Base-by-base conservation (phyloP, 1,139 yeast species). In the Saccharomyces hybrid region DNA sequence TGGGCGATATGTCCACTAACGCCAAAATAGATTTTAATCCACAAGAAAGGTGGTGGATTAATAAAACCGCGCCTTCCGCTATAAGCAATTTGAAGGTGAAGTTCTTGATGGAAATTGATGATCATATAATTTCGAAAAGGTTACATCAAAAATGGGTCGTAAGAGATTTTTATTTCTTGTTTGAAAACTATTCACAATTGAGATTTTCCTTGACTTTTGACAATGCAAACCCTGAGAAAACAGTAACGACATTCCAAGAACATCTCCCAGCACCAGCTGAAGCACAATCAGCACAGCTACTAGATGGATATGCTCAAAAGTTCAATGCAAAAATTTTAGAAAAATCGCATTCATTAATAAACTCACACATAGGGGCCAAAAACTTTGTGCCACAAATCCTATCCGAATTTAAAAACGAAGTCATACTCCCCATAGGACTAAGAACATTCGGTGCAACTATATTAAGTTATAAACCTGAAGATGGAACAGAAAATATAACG, bases 381-480 rank as follows among this genome's bases (percentile, higher is more conserved):
- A 57, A 72, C 14, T 68, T 79, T 5, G 62, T 73, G 19, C 52
- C 58, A 4, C 58, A 66, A n/a, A 60, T 74, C 2, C 51, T 58
- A 8, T 46, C 54, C 49, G 25, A 61, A 61, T 8, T 61, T 67
- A 7, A 63, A 70, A 74, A n/a, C 71, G 71, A 26, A 72, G 78
- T 25, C 65, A 55, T 87, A 26, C 80, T 78, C 32, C 81, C 88
- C 0, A 78, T 88, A 52, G 95, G 88, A 0, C 70, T 73, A 50
- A 81, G 85, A 61, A 79, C 89, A 0, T 88, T 73, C 69, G 98
- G 98, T 46, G 86, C 82, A 0, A 75, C 84, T 2, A 76, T 91
- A 50, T 70, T 79, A 57, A 82, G 80, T 63, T 82, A 81, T 62
- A 76, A 80, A 51, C 83, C 83, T 46, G 80, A 83, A 11, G 75